Evolutionary conservation across 2,329 filamentous ascomycete genomes (phyloP), one percentile per base, ranked within the genome.

Genomic region (Juglanconis juglandina): DNA sequence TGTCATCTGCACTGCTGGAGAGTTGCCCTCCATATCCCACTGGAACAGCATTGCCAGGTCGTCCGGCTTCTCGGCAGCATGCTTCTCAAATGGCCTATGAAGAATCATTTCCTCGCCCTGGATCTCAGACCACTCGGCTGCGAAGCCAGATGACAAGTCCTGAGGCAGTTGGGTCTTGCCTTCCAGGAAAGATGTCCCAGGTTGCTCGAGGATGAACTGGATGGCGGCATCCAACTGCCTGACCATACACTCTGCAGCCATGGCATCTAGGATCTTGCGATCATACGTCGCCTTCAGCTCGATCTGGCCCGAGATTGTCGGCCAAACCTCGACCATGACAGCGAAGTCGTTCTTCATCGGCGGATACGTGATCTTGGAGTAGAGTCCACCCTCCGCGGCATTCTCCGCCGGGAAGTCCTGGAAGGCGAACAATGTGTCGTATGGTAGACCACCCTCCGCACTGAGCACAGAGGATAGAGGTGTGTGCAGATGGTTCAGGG

Each of bases 351-450:
- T 65, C 42, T 61, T 59, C 17, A 67, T 63, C 24, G 58, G 59
- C 5, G 66, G 62, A 24, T 47, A 66, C 2, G 60, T 58, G 3
- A 54, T 39, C 14, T 53, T 44, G 30, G 42, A 42, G 1, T 58
- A 47, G 2, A 44, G 24, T 2, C 55, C 41, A 4, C 37, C 32
- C 9, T 49, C 32, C 1, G 53, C 59, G 17, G 50, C 60, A 10
- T 53, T 37, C n/a, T 50, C 63, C 30, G 51, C 58, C 8, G 63
- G 57, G 30, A 67, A 75, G 53, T 70, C 70, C 55, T 75, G 73
- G 14, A 72, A 69, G 8, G 71, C 72, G 9, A 75, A 58, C 10
- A 70, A 65, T 1, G 73, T 75, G 48, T 75, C 71, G 63, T 73
- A 75, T 7, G 71, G 72, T 17, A 73, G 60, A 14, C 42, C 10